phyloP scores from a whole-genome alignment of 208 protist species.

The Acanthamoeba culbertsoni region DNA sequence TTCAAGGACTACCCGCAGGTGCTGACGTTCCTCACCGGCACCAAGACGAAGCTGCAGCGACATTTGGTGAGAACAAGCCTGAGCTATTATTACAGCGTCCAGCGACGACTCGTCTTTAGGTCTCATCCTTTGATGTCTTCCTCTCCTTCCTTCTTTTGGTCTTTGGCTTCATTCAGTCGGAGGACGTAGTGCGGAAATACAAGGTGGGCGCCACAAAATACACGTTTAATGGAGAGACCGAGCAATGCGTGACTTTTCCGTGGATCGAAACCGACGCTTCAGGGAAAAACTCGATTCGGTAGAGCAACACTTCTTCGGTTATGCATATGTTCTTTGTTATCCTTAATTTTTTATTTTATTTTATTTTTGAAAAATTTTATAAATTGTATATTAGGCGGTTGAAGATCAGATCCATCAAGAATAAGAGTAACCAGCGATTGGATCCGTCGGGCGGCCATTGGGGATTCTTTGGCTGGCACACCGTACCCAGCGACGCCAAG shows the following conservation, averaged over 20 bases:
- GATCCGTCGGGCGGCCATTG: conserved; percentile 71
- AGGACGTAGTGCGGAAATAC: conserved; percentile 66
- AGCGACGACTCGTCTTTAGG: not conserved
- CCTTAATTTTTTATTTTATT: not conserved
- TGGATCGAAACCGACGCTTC: conserved; percentile 43
- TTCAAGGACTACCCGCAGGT: conserved; percentile 45
- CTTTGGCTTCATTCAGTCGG: not conserved
- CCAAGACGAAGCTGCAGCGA: not conserved
- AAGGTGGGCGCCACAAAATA: conserved; percentile 66
- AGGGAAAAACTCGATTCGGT: not conserved
- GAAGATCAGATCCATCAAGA: conserved; percentile 70
- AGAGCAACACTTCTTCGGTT: not conserved
- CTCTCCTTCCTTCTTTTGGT: not conserved
- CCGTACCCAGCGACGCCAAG: conserved; percentile 59
- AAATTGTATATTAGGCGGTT: not conserved
- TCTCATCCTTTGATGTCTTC: not conserved
- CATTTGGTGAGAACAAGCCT: no score
- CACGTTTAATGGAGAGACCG: conserved; percentile 22
- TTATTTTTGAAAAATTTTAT: not conserved
- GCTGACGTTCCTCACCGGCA: conserved; percentile 25
- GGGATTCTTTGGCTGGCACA: conserved; percentile 83
- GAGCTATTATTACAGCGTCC: no score
- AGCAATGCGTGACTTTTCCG: conserved; percentile 77
- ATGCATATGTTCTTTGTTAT: not conserved
- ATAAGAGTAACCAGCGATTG: conserved; percentile 66